Evolutionary conservation across 306 rosid species (phyloP), one percentile per base, ranked within the genome.

Genomic region (Astragalus membranaceus): DNA sequence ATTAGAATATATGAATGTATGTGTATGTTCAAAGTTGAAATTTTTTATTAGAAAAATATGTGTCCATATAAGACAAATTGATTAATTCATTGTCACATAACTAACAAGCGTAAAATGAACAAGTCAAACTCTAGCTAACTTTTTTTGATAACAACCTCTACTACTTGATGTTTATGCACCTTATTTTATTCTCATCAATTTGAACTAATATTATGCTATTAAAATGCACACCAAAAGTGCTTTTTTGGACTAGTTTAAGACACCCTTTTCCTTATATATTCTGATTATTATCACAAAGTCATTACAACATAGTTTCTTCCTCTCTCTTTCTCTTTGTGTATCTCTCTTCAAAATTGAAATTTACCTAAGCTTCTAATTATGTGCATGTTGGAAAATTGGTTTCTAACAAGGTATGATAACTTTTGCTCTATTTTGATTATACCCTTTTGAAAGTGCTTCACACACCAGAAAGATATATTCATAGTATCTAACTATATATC

Each of bases 41-140:
- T 10, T 44, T 33, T 4, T 10, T 33, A 16, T 60, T 60, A 60
- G 2, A 37, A 55, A 1, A 6, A 41, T 69, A 62, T 47, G 29
- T 26, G 49, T 43, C 63, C 55, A 64, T 59, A 79, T 49, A 16
- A 49, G 61, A 43, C 75, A 69, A 76, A 46, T 55, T 42, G 72
- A 57, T 63, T 66, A 65, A 78, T 57, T 26, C 79, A 75, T 59
- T 70, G 72, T 52, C 23, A 33, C 46, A 65, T 57, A 69, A 72
- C 70, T 66, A 10, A 49, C 15, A 53, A 44, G 64, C 79, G 75
- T 62, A 77, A 44, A 67, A 63, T 44, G 67, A 50, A 66, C 29
- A 76, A 66, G 85, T 81, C 88, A 86, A 82, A 84, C 75, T 79
- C 39, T 50, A 65, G 70, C 74, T 69, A 70, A 62, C 71, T 39